Base-by-base conservation (phyloP, 2,329 filamentous ascomycete genomes). In the Penicillium brevicompactum region DNA sequence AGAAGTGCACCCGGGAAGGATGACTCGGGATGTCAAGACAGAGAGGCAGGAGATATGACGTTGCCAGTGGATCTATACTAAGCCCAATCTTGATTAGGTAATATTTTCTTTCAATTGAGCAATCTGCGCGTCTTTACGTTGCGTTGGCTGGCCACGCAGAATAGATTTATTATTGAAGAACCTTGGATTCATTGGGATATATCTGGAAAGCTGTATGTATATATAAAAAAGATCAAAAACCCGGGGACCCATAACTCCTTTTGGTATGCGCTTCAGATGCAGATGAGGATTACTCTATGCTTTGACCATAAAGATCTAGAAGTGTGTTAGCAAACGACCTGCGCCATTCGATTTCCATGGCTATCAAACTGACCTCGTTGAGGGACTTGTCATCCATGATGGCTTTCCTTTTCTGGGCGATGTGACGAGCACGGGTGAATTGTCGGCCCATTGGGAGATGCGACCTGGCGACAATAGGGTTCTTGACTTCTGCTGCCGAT, bases 381-480 rank as follows among this genome's bases (percentile, higher is more conserved):
- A 97, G 76, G 13, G 92, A 90, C 68, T 88, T 86, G 46, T 87
- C 83, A 72, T 97, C 90, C 78, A 91, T 83, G 55, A 92, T 84
- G 2, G 92, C 92, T 78, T 88, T 85, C 66, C 86, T 87, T 80
- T 97, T 97, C 66, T 94, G 90, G 53, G 88, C 88, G 67, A 97
- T 96, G 73, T 92, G 91, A 57, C 91, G 83, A 63, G 90, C 86
- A 60, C 93, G 82, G 45, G 92, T 85, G 51, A 89, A 84, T 70
- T 92, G 90, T 60, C 91, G 84, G 46, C 82, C 85, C 24, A 82
- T 79, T 18, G 74, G 74, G 34, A 63, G 67, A 41, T 58, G 81
- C 76, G 71, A 74, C 75, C 71, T 77, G 55, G 80, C 79, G 30
- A 77, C 81, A 27, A 74, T 78, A 50, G 75, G 77, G 14, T 27